Conservation (phyloP, 2,329 filamentous ascomycete species). For the Davidsoniella neocaledoniae region DNA sequence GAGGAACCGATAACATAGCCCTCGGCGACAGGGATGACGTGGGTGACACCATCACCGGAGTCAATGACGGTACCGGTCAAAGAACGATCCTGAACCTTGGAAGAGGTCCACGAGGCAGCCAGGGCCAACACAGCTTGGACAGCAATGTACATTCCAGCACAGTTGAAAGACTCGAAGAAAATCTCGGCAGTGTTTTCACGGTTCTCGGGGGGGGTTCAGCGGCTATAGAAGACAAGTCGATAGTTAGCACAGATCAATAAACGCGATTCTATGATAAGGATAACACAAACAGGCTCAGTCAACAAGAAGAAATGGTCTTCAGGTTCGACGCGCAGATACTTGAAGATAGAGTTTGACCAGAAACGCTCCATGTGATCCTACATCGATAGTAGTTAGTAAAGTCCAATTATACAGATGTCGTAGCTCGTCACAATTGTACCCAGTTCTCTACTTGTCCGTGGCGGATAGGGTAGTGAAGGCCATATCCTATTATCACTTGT, state of each 20-base stretch:
- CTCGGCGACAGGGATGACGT: constrained; percentile 96
- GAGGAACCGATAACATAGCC: constrained; percentile 98
- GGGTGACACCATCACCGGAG: constrained; percentile 95
- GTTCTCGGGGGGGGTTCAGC: constrained; percentile 90
- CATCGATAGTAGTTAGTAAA: constrained; percentile 8
- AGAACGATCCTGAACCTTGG: constrained; percentile 90
- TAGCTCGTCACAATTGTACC: constrained; percentile 35
- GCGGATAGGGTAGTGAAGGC: constrained; percentile 90
- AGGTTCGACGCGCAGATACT: constrained; percentile 92
- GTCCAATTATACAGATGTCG: constrained; percentile 18
- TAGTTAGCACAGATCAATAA: no score
- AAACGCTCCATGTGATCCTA: constrained; percentile 99
- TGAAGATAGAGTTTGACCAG: constrained; percentile 99
- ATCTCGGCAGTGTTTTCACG: constrained; percentile 98
- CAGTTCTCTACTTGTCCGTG: constrained; percentile 99
- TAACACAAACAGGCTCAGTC: constrained; percentile 66
- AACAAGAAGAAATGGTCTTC: constrained; percentile 98
- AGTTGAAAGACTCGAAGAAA: constrained; percentile 99
- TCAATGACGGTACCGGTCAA: constrained; percentile 96
- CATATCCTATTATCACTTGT: constrained; percentile 49
- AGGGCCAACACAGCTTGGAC: constrained; percentile 94
- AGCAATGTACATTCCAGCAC: constrained; percentile 94
- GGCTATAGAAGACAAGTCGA: constrained; percentile 36
- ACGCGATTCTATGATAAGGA: constrained; percentile 5
- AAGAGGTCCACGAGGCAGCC: constrained; percentile 95